Conservation (phyloP, 1,139 yeast genomes). For the Yamadazyma conglobata region DNA sequence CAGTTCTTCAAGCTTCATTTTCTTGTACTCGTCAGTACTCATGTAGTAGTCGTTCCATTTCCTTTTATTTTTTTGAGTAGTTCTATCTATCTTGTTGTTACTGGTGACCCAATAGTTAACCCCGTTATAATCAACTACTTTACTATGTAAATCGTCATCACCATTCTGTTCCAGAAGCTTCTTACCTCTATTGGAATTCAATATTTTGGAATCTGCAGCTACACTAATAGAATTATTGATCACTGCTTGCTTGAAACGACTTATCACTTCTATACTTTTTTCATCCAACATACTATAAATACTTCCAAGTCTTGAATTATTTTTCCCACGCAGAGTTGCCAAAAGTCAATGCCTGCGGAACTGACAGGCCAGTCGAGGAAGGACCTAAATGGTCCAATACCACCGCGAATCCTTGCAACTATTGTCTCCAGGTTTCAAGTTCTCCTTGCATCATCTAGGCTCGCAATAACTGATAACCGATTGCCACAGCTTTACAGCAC, state of each 20-base stretch:
- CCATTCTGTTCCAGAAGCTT: slow-evolving; percentile 24
- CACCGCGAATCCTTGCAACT: too few species aligned
- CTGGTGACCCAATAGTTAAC: slow-evolving; percentile 37
- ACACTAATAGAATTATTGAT: slow-evolving; percentile 14
- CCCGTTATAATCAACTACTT: slow-evolving; percentile 44
- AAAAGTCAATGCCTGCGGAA: too few species aligned
- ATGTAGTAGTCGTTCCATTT: slow-evolving; percentile 34
- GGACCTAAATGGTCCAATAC: too few species aligned
- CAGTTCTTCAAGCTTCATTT: slow-evolving; percentile 3
- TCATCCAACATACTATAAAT: slow-evolving; percentile 43
- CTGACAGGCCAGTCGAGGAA: too few species aligned
- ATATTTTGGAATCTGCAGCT: slow-evolving; percentile 13
- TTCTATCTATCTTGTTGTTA: slow-evolving; percentile 31
- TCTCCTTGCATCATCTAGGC: too few species aligned
- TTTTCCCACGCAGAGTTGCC: too few species aligned
- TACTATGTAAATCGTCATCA: slow-evolving; percentile 27
- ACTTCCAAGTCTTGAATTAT: too few species aligned
- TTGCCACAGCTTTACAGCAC: too few species aligned
- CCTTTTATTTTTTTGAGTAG: slow-evolving; percentile 29
- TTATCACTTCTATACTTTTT: slow-evolving; percentile 37
- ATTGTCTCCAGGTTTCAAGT: too few species aligned
- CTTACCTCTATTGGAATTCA: slow-evolving; percentile 34
- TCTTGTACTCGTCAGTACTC: slow-evolving; percentile 17
- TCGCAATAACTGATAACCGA: too few species aligned
- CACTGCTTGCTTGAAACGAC: slow-evolving; percentile 39